These are phyloP conservation scores for Scleroderma bovista DNA, from an alignment of 768 basidiomycete genomes.

Conservation along the genomic window DNA sequence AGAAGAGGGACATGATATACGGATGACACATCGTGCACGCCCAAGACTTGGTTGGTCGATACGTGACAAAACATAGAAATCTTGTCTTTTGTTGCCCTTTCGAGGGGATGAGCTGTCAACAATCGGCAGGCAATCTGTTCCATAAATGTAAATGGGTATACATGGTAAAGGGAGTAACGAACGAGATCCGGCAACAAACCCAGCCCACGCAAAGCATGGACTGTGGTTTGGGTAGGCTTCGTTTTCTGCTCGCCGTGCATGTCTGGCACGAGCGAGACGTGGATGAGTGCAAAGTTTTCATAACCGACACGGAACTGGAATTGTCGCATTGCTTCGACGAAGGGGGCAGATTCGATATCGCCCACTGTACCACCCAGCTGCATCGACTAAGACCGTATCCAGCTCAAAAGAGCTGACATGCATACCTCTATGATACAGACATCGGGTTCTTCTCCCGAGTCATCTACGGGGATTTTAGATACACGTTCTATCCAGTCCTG, in stretches of 20 bases:
- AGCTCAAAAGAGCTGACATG: conserved; percentile 1
- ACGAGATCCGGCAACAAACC: conserved; percentile 92
- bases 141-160: neutral
- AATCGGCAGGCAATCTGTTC: conserved; percentile 88
- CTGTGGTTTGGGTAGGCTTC: conserved; percentile 96
- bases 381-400: neutral
- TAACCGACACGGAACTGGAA: conserved; percentile 98
- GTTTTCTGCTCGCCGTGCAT: conserved; percentile 99
- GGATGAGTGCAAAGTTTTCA: conserved; percentile 94
- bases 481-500: conserved; percentile 99
- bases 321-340: conserved; percentile 98
- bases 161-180: conserved; percentile 21
- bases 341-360: conserved; percentile 97
- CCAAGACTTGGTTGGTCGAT: conserved; percentile 80
- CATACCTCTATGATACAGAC: conserved; percentile 95
- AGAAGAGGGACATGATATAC: conserved; percentile 97
- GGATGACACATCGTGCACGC: conserved; percentile 93
- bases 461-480: conserved; percentile 90
- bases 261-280: conserved; percentile 96
- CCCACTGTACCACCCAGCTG: conserved; percentile 98
- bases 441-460: conserved; percentile 88
- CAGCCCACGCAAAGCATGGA: conserved; percentile 87
- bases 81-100: conserved; percentile 83
- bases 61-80: conserved; percentile 99
- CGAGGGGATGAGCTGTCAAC: conserved; percentile 73